A percentile compares a stretch with the other conserved stretches of the same genome.
Conservation (phyloP, 179 eudicot species). For the Drosera spatulata region DNA sequence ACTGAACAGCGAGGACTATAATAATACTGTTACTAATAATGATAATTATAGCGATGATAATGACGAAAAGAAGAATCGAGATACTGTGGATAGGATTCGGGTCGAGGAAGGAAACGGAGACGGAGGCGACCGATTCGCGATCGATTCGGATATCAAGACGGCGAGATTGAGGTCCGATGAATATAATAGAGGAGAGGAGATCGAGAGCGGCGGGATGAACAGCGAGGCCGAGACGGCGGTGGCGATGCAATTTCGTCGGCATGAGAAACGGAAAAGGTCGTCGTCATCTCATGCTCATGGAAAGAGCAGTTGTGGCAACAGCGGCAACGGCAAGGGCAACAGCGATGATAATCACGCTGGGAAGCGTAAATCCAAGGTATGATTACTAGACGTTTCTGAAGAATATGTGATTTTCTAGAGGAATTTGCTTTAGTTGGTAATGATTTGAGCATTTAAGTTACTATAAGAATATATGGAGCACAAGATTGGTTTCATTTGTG, state of each 20-base stretch:
- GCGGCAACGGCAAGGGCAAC: slow-evolving; percentile 3
- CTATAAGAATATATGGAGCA: no score
- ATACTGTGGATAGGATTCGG: not conserved
- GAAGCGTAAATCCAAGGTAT: slow-evolving; percentile 76
- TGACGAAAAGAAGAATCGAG: not conserved
- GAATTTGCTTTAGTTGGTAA: not conserved
- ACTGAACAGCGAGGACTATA: no score
- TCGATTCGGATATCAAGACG: not conserved
- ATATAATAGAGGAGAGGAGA: slow-evolving; percentile 11
- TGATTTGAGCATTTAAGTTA: no score
- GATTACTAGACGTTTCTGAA: not conserved
- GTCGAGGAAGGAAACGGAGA: slow-evolving; percentile 6
- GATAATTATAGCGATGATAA: not conserved
- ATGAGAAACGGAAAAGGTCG: slow-evolving; percentile 20
- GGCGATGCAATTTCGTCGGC: slow-evolving; percentile 6
- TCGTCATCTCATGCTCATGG: not conserved
- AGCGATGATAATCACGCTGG: slow-evolving; percentile 20
- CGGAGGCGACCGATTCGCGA: slow-evolving; percentile 8
- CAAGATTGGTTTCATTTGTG: no score
- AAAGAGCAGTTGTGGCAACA: slow-evolving; percentile 28
- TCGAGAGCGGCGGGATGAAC: slow-evolving; percentile 17
- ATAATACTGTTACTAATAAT: slow-evolving; percentile 6
- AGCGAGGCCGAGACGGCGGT: slow-evolving; percentile 11
- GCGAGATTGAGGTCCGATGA: not conserved
- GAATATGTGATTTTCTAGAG: no score